Conservation (phyloP, 1,284 basidiomycete species). For the Fomitopsis palustris region DNA sequence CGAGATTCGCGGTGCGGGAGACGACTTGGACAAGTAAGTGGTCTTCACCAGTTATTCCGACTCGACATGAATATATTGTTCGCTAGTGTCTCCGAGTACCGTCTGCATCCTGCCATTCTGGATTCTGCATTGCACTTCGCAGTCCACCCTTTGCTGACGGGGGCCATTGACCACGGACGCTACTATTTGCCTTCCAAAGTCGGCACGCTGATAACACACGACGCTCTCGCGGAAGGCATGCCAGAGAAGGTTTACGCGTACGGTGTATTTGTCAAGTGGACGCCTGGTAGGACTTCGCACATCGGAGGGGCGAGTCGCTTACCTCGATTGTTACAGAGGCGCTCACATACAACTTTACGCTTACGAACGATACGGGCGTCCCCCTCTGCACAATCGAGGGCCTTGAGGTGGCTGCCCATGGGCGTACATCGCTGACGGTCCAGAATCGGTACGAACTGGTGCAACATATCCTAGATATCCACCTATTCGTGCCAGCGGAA, state of each 20-base stretch:
- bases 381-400: constrained; percentile 9
- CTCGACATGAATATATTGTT: not conserved
- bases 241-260: constrained; percentile 16
- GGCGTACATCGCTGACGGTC: not conserved
- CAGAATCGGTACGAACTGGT: not conserved
- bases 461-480: not conserved
- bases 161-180: constrained; percentile 17
- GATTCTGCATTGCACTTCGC: constrained; percentile 32
- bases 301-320: too few relatives aligned
- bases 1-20: constrained; percentile 5
- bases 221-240: constrained; percentile 13
- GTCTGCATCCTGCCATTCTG: constrained; percentile 38
- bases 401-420: not conserved
- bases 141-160: constrained; percentile 25
- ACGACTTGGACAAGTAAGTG: constrained; percentile 5
- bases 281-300: constrained; percentile 16
- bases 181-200: constrained; percentile 31
- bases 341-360: constrained; percentile 14
- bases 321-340: not conserved
- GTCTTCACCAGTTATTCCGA: not conserved
- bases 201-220: constrained; percentile 14
- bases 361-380: constrained; percentile 13
- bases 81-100: not conserved
- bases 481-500: not conserved
- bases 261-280: constrained; percentile 16